These are phyloP conservation scores for Chytriomyces sp. DNA, from an alignment of 192 early-diverging fungal genomes.

Conservation along the genomic window DNA sequence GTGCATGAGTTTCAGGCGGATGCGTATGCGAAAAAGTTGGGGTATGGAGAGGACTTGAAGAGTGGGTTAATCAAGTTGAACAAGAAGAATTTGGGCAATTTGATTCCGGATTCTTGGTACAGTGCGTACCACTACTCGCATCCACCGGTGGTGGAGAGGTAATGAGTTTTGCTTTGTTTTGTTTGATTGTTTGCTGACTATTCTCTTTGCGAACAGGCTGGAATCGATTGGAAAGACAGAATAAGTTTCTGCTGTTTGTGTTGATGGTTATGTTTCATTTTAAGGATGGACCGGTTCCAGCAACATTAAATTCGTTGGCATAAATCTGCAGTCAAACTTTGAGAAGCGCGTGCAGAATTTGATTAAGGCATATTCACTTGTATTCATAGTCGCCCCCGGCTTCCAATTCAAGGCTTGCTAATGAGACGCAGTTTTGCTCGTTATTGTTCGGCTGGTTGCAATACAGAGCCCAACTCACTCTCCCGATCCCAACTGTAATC, in stretches of 20 bases:
- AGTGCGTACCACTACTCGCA: slow-evolving; percentile 90
- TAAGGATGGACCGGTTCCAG: background rate
- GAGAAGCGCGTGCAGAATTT: no score
- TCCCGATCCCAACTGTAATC: no score
- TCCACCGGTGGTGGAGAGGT: slow-evolving; percentile 88
- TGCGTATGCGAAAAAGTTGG: slow-evolving; percentile 81
- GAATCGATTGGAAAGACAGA: slow-evolving; percentile 56
- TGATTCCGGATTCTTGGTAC: slow-evolving; percentile 69
- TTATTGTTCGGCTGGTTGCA: no score
- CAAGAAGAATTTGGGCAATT: slow-evolving; percentile 83
- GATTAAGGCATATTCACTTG: no score
- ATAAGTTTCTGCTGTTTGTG: slow-evolving; percentile 7
- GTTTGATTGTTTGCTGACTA: slow-evolving; percentile 31
- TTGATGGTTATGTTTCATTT: background rate
- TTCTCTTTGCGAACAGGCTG: slow-evolving; percentile 41
- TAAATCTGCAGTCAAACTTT: no score
- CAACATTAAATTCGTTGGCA: no score
- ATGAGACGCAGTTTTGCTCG: no score
- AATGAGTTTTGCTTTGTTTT: slow-evolving; percentile 20
- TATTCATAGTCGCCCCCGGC: no score
- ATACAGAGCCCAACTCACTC: no score
- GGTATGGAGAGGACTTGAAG: slow-evolving; percentile 73
- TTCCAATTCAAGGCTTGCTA: no score
- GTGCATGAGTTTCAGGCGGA: slow-evolving; percentile 95
- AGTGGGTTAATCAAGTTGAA: slow-evolving; percentile 88